These are phyloP conservation scores for Candida tropicalis DNA, from an alignment of 1,139 yeast species.

Conservation along the genomic window DNA sequence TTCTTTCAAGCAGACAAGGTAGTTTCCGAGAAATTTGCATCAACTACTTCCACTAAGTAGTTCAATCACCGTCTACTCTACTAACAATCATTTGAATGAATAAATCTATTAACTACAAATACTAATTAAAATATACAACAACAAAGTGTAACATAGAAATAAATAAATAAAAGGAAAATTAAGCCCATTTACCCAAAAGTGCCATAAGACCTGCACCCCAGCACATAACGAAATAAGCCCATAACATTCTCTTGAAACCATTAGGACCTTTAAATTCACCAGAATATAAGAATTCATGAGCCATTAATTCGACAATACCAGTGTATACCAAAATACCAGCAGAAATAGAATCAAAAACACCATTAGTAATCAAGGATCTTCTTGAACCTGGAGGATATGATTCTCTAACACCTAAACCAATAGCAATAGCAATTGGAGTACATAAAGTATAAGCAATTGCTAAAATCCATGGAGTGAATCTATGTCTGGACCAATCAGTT, in stretches of 20 bases:
- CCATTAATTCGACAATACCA: slow-evolving; percentile 85
- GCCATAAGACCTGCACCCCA: slow-evolving; percentile 86
- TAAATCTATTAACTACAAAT: not conserved
- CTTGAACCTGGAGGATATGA: slow-evolving; percentile 64
- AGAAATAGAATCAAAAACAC: slow-evolving; percentile 80
- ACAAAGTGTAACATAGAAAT: not conserved
- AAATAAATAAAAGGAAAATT: slow-evolving; percentile 13
- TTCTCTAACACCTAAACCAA: slow-evolving; percentile 81
- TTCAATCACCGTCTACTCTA: too few relatives aligned
- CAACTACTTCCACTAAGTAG: too few relatives aligned
- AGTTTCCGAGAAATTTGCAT: too few relatives aligned
- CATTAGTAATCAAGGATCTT: slow-evolving; percentile 69
- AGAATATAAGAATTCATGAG: slow-evolving; percentile 80
- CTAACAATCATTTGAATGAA: too few relatives aligned
- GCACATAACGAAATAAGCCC: slow-evolving; percentile 50
- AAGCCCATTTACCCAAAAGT: slow-evolving; percentile 88
- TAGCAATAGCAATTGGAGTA: slow-evolving; percentile 83
- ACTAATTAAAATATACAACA: not conserved
- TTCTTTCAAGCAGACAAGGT: too few relatives aligned
- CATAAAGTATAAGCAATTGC: slow-evolving; percentile 66
- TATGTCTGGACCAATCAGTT: slow-evolving; percentile 62
- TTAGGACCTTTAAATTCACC: slow-evolving; percentile 57
- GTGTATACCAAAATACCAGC: slow-evolving; percentile 86
- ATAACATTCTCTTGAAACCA: slow-evolving; percentile 43
- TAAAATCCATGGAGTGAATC: slow-evolving; percentile 59